Evolutionary conservation across 257 asterid species (phyloP), one percentile per base, ranked within the genome.

Genomic region (Lantana camara): DNA sequence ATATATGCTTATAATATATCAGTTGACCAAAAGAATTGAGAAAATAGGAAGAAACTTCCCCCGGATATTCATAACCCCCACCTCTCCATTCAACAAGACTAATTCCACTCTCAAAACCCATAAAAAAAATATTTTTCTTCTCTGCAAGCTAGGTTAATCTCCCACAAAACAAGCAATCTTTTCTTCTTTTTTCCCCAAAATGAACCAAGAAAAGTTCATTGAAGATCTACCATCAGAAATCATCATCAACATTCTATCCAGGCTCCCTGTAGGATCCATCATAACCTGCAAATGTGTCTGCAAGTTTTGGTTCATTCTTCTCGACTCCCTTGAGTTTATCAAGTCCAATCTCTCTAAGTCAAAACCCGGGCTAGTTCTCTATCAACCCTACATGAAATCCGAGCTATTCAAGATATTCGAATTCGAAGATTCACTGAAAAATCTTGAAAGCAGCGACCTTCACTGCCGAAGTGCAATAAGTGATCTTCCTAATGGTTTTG

Each of bases 281-380:
- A 5, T 37, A 7, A 24, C 32, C 1, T 76, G 80, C 79, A 65
- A 68, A 20, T 57, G 75, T 16, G 79, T 78, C 15, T 73, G 81
- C 79, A 75, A 68, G 61, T 2, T 57, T 3, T 69, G 74, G 82
- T 53, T 0, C 3, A 68, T 0, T n/a, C 56, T 78, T 13, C 22
- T 74, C 49, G 46, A 55, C 0, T 49, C 52, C 9, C 41, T 44
- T 7, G 74, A 71, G 29, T 79, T 72, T 11, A 53, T 61, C n/a
- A 64, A 55, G 4, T 34, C 35, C 68, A 76, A 69, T 40, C 63
- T 71, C 27, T 48, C 57, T 12, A 64, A 23, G 48, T 37, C 84
- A 24, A 30, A 52, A 7, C 63, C 81, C 5, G 63, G 73, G 21
- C 46, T 78, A 2, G 57, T 67, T 14, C 49, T 82, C 42, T 57